Evolutionary conservation across 257 asterid genomes (phyloP).

Genomic region (Echites panduratus): DNA sequence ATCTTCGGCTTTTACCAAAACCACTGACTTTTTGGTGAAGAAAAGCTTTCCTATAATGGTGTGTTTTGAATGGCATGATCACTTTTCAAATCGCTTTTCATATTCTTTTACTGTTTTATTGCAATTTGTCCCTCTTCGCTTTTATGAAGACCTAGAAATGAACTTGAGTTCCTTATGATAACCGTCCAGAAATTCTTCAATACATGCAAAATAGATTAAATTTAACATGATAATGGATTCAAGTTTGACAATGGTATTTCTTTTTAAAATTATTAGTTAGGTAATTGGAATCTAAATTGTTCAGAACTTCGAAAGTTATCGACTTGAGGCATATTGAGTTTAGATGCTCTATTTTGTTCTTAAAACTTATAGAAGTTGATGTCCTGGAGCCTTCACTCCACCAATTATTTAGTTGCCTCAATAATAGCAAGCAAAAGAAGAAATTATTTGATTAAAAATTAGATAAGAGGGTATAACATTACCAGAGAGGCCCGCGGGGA

Average conservation of each 20-base stretch:
- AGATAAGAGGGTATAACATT: constrained; percentile 9
- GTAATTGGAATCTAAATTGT: not conserved
- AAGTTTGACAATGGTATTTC: not conserved
- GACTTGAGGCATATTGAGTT: not conserved
- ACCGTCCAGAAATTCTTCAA: not conserved
- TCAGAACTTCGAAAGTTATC: not conserved
- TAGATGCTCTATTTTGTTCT: not conserved
- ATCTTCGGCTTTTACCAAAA: not conserved
- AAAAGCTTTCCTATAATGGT: not conserved
- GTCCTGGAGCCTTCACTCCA: not conserved
- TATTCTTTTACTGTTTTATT: not conserved
- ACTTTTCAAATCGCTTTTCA: not conserved
- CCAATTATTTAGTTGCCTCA: not conserved
- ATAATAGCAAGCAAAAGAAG: no score
- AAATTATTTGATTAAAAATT: not conserved
- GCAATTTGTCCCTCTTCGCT: not conserved
- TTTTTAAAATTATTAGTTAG: not conserved
- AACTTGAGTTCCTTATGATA: not conserved
- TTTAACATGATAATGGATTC: not conserved
- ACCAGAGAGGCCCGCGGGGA: constrained; percentile 94
- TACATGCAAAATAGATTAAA: not conserved
- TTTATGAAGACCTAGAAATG: not conserved
- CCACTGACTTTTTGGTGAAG: not conserved
- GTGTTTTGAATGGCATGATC: not conserved
- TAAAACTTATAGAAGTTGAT: no score